Conservation (phyloP, 2,329 filamentous ascomycete genomes). For the Ascochyta pisi region DNA sequence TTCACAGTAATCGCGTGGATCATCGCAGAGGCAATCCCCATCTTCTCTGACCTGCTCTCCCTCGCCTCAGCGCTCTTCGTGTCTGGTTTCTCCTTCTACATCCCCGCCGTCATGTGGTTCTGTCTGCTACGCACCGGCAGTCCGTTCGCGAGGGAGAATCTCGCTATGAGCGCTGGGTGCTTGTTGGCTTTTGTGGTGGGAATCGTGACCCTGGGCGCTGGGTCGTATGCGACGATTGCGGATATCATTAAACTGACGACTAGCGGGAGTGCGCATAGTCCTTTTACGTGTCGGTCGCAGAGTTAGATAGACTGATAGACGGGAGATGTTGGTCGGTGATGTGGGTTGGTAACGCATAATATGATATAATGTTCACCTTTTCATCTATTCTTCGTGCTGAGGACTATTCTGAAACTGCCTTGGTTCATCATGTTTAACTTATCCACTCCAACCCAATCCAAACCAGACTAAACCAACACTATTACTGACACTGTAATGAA, state of each 20-base stretch:
- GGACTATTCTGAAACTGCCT: too few species aligned
- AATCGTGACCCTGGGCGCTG: slow-evolving; percentile 17
- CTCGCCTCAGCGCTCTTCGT: slow-evolving; percentile 22
- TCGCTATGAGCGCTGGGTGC: slow-evolving; percentile 14
- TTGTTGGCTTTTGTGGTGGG: slow-evolving; percentile 18
- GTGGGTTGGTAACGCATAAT: not conserved
- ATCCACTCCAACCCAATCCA: too few species aligned
- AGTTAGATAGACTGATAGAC: not conserved
- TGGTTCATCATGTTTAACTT: too few species aligned
- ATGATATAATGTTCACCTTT: not conserved
- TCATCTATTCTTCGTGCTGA: too few species aligned
- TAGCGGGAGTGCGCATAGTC: slow-evolving; percentile 18
- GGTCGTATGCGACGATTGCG: slow-evolving; percentile 20
- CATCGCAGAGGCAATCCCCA: slow-evolving; percentile 23
- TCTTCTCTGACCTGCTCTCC: slow-evolving; percentile 22
- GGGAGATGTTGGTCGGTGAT: not conserved
- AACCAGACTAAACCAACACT: too few species aligned
- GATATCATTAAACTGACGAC: slow-evolving; percentile 19
- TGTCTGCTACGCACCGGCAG: slow-evolving; percentile 15
- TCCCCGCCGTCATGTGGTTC: slow-evolving; percentile 22
- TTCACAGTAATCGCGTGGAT: slow-evolving; percentile 24
- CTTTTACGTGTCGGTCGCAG: slow-evolving; percentile 19
- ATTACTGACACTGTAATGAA: too few species aligned
- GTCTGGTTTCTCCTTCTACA: slow-evolving; percentile 22
- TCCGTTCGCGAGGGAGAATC: slow-evolving; percentile 16